Conservation (phyloP, 805 yeast genomes). For the Candida awuae region DNA sequence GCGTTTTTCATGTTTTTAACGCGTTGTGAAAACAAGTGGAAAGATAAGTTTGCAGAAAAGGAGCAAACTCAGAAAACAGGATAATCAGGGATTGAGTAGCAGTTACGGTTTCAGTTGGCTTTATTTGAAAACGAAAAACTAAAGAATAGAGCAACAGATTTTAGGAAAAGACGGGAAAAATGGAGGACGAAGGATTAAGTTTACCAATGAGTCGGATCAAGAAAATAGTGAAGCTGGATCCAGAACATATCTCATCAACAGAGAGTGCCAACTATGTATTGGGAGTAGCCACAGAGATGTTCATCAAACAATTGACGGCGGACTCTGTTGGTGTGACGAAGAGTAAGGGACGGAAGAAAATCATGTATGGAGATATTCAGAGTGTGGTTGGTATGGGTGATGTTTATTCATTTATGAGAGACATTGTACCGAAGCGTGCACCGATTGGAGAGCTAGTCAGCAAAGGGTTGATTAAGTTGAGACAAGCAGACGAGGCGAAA, state of each 20-base stretch:
- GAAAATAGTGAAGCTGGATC: constrained; percentile 66
- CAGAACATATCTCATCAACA: constrained; percentile 60
- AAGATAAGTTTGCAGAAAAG: no score
- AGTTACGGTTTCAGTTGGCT: no score
- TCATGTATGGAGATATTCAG: constrained; percentile 65
- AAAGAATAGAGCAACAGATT: neutral
- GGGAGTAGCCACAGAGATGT: constrained; percentile 72
- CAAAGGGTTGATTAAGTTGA: constrained; percentile 31
- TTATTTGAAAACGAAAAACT: no score
- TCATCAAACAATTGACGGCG: constrained; percentile 60
- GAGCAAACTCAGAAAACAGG: no score
- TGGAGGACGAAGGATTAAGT: constrained; percentile 12
- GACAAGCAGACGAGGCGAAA: constrained; percentile 8
- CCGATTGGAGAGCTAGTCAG: constrained; percentile 42
- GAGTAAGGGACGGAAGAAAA: constrained; percentile 56
- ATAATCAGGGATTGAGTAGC: no score
- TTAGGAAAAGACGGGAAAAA: neutral
- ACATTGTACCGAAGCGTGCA: constrained; percentile 58
- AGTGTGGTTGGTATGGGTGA: constrained; percentile 53
- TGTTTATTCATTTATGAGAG: constrained; percentile 53
- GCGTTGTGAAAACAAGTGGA: no score
- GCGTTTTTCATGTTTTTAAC: no score
- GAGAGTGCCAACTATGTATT: constrained; percentile 66
- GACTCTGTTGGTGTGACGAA: constrained; percentile 62
- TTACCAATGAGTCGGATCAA: constrained; percentile 65